Evolutionary conservation across 2,329 filamentous ascomycete genomes (phyloP).

Genomic region (Penicillium sp.): DNA sequence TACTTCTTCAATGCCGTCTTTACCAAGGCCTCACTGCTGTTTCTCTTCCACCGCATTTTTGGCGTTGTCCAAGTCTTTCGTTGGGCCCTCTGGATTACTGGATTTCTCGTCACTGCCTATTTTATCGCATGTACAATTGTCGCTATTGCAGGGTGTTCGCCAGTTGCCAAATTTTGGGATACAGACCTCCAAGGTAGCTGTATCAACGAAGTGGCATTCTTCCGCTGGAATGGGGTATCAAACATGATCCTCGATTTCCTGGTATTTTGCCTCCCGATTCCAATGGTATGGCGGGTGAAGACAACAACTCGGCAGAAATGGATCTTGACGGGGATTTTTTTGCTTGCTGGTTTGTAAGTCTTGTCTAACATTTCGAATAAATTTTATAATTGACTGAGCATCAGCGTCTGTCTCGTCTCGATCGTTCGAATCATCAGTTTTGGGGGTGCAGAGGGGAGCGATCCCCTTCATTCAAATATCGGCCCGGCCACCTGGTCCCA

Average conservation of each 20-base stretch:
- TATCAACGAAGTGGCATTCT: conserved; percentile 25
- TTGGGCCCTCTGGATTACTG: conserved; percentile 19
- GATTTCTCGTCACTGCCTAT: conserved; percentile 18
- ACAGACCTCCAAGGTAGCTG: conserved; percentile 19
- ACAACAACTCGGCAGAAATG: conserved; percentile 24
- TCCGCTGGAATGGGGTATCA: conserved; percentile 27
- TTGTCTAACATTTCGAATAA: neutral
- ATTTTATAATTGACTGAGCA: neutral
- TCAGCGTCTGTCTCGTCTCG: conserved; percentile 28
- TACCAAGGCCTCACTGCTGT: conserved; percentile 27
- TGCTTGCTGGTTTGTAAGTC: conserved; percentile 29
- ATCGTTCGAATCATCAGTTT: conserved; percentile 27
- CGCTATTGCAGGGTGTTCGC: conserved; percentile 23
- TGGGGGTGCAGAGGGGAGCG: conserved; percentile 3
- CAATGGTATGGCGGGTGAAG: conserved; percentile 28
- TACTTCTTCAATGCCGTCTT: conserved; percentile 28
- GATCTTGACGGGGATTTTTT: conserved; percentile 25
- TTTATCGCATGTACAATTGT: conserved; percentile 24
- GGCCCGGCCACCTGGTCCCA: conserved; percentile 29
- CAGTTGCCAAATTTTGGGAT: conserved; percentile 26
- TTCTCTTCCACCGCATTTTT: conserved; percentile 34
- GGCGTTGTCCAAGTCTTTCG: conserved; percentile 26
- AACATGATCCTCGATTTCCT: conserved; percentile 29
- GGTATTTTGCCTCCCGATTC: conserved; percentile 29
- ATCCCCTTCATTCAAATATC: conserved; percentile 20